Evolutionary conservation across 768 basidiomycete genomes (phyloP), one percentile per base, ranked within the genome.

Genomic region (Lactifluus hygrophoroides): DNA sequence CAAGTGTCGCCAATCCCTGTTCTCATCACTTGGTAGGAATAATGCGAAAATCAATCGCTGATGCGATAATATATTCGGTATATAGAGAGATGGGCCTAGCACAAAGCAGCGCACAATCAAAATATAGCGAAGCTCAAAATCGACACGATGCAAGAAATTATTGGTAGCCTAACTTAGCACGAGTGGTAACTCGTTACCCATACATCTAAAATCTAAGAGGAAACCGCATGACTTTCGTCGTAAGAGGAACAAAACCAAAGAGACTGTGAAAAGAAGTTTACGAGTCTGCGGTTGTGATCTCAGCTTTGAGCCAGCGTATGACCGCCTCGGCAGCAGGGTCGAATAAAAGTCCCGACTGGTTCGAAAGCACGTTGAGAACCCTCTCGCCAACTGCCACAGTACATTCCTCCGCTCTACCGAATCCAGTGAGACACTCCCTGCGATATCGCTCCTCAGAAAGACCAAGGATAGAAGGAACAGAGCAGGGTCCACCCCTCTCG

Each of bases 321-420:
- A 66, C 64, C 3, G 58, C 61, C 48, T 64, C 61, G 25, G 50
- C 42, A 13, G 55, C 49, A 69, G 67, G 45, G 69, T 68, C 23
- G 59, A 47, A 42, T 17, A 19, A 13, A 23, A 54, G 47, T 3
- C 47, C 60, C 21, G 56, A 14, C 28, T 53, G 44, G 17, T 34
- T 62, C 21, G 70, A 72, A 35, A 89, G 70, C 23, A 74, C 73
- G 32, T 84, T 77, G 34, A 83, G 70, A 40, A 88, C 74, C 23
- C 78, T 78, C 66, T 77, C 76, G 3, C 78, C 83, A 48, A 89
- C 80, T 5, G 78, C 71, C 21, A 71, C 71, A 44, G 82, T 82
- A 63, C 82, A 87, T 65, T 89, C 86, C 62, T 90, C 88, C 38
- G 88, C 89, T 54, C 86, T 75, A 14, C 84, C 82, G 68, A 90